phyloP scores from a whole-genome alignment of 805 yeast genomes.

The Candida sakaeoensis region DNA sequence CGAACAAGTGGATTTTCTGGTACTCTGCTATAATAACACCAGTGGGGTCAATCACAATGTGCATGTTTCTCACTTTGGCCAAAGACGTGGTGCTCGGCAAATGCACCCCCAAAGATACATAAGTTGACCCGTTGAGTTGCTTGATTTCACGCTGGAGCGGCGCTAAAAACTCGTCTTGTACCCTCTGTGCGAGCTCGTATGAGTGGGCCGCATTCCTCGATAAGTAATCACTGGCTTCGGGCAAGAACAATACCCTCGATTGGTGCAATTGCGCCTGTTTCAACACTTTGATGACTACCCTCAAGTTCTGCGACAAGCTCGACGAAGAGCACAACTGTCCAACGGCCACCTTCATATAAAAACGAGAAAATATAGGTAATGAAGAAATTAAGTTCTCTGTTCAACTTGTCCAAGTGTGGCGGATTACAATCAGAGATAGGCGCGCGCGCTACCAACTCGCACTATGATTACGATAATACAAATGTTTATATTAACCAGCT shows the following conservation, averaged over 20 bases:
- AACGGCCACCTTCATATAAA: conserved; percentile 58
- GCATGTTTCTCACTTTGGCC: conserved; percentile 56
- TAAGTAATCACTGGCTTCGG: conserved; percentile 91
- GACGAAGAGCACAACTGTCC: conserved; percentile 84
- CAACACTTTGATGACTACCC: conserved; percentile 56
- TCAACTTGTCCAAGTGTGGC: too few relatives aligned
- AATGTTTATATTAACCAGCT: too few relatives aligned
- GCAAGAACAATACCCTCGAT: conserved; percentile 73
- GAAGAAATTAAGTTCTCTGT: too few relatives aligned
- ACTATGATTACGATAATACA: too few relatives aligned
- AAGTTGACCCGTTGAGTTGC: conserved; percentile 38
- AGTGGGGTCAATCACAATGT: conserved; percentile 60
- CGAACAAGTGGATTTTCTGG: conserved; percentile 86
- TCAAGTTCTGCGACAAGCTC: conserved; percentile 55
- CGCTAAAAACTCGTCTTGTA: conserved; percentile 11
- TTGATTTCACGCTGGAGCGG: conserved; percentile 14
- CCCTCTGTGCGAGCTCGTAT: conserved; percentile 43
- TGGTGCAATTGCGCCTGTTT: conserved; percentile 56
- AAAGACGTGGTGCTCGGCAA: conserved; percentile 55
- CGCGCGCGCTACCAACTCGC: too few relatives aligned
- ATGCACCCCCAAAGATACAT: conserved; percentile 85
- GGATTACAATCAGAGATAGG: too few relatives aligned
- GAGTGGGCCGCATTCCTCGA: conserved; percentile 69
- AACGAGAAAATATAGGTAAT: too few relatives aligned
- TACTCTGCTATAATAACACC: conserved; percentile 71